A percentile compares a stretch with the other conserved stretches of the same genome.
phyloP scores from a whole-genome alignment of 2,329 filamentous ascomycete genomes.

The Fusarium sp. region DNA sequence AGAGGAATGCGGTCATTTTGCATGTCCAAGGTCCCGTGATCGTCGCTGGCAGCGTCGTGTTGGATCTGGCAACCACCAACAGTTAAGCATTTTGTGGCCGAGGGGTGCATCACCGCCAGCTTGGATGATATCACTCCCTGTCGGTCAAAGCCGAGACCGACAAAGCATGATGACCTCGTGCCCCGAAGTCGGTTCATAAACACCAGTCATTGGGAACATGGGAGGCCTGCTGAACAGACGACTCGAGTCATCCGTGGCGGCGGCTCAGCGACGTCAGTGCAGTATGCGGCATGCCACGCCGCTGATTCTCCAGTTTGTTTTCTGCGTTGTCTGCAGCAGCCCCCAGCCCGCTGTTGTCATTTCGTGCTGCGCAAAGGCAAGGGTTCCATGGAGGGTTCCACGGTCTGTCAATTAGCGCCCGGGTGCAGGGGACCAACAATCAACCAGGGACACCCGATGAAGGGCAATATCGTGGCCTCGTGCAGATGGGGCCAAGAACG shows the following conservation, averaged over 20 bases:
- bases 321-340: constrained; percentile 30
- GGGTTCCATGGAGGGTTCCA: constrained; percentile 18
- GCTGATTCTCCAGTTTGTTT: constrained; percentile 20
- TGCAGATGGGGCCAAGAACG: constrained; percentile 32
- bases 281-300: constrained; percentile 26
- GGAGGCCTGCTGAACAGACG: constrained; percentile 24
- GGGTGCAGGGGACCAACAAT: constrained; percentile 20
- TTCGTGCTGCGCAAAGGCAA: constrained; percentile 17
- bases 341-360: constrained; percentile 20
- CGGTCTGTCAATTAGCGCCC: constrained; percentile 14
- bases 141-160: constrained; percentile 30
- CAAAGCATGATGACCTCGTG: constrained; percentile 14
- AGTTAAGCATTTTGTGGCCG: constrained; percentile 13
- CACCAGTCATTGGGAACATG: constrained; percentile 25
- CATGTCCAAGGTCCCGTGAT: constrained; percentile 31
- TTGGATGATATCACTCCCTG: constrained; percentile 33
- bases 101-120: constrained; percentile 28
- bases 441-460: constrained; percentile 15
- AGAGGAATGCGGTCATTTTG: constrained; percentile 30
- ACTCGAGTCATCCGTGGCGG: constrained; percentile 35
- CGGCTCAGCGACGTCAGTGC: constrained; percentile 28
- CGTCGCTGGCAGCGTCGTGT: constrained; percentile 17
- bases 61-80: constrained; percentile 23
- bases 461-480: constrained; percentile 32
- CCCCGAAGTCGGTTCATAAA: constrained; percentile 24